A percentile compares a stretch with the other conserved stretches of the same genome.
phyloP scores from a whole-genome alignment of 352 stramenopile genomes.

The Phytophthora nicotianae region DNA sequence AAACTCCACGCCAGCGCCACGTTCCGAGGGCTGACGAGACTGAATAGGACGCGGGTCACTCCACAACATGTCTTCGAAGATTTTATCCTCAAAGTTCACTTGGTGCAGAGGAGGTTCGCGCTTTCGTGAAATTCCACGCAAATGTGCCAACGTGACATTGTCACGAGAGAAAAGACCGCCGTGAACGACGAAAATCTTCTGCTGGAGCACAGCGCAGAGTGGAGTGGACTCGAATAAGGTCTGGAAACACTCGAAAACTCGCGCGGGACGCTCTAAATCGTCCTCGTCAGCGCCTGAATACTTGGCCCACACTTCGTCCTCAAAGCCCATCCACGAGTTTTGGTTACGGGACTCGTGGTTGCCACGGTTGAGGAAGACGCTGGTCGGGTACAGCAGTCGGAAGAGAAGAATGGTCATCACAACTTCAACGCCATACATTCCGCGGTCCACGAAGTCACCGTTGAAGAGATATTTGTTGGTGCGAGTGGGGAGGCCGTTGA shows the following conservation, averaged over 20 bases:
- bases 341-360: slow-evolving; percentile 96
- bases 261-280: slow-evolving; percentile 47
- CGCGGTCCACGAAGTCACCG: slow-evolving; percentile 96
- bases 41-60: slow-evolving; percentile 88
- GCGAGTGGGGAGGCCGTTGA: slow-evolving; percentile 87
- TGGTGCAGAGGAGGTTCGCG: slow-evolving; percentile 91
- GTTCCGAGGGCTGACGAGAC: slow-evolving; percentile 77
- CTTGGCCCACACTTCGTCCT: slow-evolving; percentile 88
- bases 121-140: slow-evolving; percentile 91
- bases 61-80: slow-evolving; percentile 95
- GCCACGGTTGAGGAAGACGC: slow-evolving; percentile 92
- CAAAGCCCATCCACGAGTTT: slow-evolving; percentile 94
- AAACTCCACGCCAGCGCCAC: slow-evolving; percentile 93
- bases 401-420: slow-evolving; percentile 81
- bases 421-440: slow-evolving; percentile 88
- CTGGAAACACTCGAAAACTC: slow-evolving; percentile 76
- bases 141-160: slow-evolving; percentile 90
- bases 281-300: slow-evolving; percentile 73
- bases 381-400: slow-evolving; percentile 81
- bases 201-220: slow-evolving; percentile 90
- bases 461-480: slow-evolving; percentile 98
- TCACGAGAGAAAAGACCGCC: slow-evolving; percentile 93
- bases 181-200: slow-evolving; percentile 95
- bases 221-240: slow-evolving; percentile 88
- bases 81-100: slow-evolving; percentile 90